phyloP scores from a whole-genome alignment of 768 basidiomycete species.

The Tulasnella calospora region DNA sequence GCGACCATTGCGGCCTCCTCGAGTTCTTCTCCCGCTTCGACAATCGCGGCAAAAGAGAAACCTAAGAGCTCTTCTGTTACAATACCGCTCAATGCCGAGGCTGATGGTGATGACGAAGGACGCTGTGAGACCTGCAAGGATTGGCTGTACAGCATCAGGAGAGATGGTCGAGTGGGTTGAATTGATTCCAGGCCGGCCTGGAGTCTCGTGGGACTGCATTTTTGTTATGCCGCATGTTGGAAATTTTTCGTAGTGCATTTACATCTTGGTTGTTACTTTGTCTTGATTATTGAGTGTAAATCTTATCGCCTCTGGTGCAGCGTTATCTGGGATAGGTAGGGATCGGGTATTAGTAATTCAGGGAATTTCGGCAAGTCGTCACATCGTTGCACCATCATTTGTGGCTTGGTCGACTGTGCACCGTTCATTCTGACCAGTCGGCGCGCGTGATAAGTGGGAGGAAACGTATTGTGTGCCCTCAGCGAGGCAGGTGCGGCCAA shows the following conservation, averaged over 20 bases:
- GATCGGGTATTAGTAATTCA: background rate
- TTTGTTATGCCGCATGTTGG: background rate
- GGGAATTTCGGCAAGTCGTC: background rate
- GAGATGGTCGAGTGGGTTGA: constrained; percentile 45
- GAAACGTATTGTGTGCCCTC: background rate
- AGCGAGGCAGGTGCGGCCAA: background rate
- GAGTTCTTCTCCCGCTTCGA: constrained; percentile 50
- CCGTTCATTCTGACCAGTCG: background rate
- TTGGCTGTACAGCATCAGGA: constrained; percentile 52
- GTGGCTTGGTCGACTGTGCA: background rate
- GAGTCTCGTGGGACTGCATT: background rate
- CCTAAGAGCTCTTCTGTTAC: background rate
- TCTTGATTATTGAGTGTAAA: constrained; percentile 7
- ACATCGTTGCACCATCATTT: background rate
- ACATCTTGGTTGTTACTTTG: background rate
- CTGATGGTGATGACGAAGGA: constrained; percentile 39
- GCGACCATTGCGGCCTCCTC: constrained; percentile 37
- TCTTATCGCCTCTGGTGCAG: background rate
- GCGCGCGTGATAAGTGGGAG: constrained; percentile 2
- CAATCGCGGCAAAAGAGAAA: background rate
- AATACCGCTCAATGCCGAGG: background rate
- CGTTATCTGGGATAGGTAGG: background rate
- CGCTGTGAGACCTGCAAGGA: constrained; percentile 58
- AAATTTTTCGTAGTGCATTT: background rate
- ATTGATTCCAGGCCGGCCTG: background rate